These are phyloP conservation scores for Zygosaccharomyces kombuchaensis DNA, from an alignment of 805 yeast species.

Conservation along the genomic window DNA sequence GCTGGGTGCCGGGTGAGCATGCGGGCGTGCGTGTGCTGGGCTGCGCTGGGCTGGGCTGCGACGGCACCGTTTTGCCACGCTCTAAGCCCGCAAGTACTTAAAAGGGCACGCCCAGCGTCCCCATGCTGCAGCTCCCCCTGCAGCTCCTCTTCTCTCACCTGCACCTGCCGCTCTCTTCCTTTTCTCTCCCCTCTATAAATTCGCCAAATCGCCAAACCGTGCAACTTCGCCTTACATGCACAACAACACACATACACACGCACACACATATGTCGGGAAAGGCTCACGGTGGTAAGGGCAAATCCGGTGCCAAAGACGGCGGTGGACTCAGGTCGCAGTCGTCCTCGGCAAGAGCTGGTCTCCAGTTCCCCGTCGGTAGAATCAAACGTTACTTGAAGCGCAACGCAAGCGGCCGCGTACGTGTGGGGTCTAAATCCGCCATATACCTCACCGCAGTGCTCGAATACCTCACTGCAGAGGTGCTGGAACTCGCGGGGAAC, in stretches of 20 bases:
- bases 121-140: too few relatives aligned
- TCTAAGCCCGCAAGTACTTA: too few relatives aligned
- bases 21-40: too few relatives aligned
- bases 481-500: conserved; percentile 94
- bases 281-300: conserved; percentile 96
- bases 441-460: conserved; percentile 93
- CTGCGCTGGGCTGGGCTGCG: too few relatives aligned
- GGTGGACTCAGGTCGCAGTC: conserved; percentile 59
- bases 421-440: conserved; percentile 94
- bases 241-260: conserved; percentile 2
- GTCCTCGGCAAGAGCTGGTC: conserved; percentile 90
- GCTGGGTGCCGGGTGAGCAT: too few relatives aligned
- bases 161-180: too few relatives aligned
- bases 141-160: too few relatives aligned
- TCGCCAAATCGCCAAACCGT: background rate
- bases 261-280: conserved; percentile 74
- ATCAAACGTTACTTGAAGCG: conserved; percentile 92
- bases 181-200: background rate
- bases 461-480: conserved; percentile 95
- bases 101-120: too few relatives aligned
- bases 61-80: too few relatives aligned
- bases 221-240: background rate
- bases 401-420: conserved; percentile 77
- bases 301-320: conserved; percentile 76
- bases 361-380: conserved; percentile 98